Evolutionary conservation across 768 basidiomycete genomes (phyloP).

Genomic region (Asterophora parasitica): DNA sequence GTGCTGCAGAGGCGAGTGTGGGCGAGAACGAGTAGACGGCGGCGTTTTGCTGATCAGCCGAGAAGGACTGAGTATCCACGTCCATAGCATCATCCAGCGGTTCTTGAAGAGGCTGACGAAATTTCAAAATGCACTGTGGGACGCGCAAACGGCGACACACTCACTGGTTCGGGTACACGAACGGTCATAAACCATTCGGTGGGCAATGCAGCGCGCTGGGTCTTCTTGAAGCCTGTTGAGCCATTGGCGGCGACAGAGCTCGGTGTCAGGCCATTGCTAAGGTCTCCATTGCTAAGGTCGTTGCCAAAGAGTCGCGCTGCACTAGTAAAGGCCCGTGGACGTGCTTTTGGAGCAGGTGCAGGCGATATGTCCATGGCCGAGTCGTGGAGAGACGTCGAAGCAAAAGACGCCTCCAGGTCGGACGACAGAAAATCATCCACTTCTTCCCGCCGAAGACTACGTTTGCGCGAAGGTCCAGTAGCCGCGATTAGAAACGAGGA

Average conservation of each 20-base stretch:
- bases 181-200: conserved; percentile 48
- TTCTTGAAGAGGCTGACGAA: conserved; percentile 33
- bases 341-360: conserved; percentile 38
- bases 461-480: conserved; percentile 43
- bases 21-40: conserved; percentile 28
- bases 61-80: conserved; percentile 59
- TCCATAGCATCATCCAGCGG: conserved; percentile 72
- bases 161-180: conserved; percentile 23
- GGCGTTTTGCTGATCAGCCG: conserved; percentile 26
- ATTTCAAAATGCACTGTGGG: conserved; percentile 7
- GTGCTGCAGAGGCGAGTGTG: conserved; percentile 44
- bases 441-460: conserved; percentile 44
- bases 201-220: conserved; percentile 61
- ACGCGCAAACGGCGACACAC: conserved; percentile 4
- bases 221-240: conserved; percentile 48
- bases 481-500: conserved; percentile 39
- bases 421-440: conserved; percentile 65
- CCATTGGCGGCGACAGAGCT: conserved; percentile 25
- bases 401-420: conserved; percentile 81
- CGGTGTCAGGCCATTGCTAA: too few relatives aligned
- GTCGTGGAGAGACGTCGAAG: conserved; percentile 74
- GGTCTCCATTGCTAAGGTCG: conserved; percentile 67
- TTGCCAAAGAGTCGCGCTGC: conserved; percentile 66
- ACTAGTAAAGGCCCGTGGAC: conserved; percentile 65
- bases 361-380: conserved; percentile 88